Base-by-base conservation (phyloP, 1,284 basidiomycete species). In the Cryptococcus sp. region DNA sequence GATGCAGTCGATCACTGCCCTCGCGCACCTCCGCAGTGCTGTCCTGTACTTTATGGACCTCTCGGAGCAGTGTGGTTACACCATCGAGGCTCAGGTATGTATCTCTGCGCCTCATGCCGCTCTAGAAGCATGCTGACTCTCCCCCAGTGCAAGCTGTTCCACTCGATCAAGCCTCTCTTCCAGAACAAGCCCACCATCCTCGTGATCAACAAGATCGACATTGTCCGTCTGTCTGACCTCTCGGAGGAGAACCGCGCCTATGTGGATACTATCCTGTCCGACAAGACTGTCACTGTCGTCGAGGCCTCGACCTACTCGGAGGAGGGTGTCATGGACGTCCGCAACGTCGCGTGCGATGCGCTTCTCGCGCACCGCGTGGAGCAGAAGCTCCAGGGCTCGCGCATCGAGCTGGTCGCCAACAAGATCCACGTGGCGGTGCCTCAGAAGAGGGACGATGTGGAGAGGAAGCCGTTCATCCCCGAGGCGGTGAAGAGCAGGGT, bases 31-130 rank as follows among this genome's bases (percentile, higher is more conserved):
- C 45, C 90, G 94, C 77, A 85, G 87, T 62, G 93, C 90, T 67
- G 83, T 96, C 13, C 79, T 97, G 70, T 97, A 96, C 80, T 97
- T 97, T 74, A 95, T 97, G 91, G 94, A 97, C 78, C 82, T 95
- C 20, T 89, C 87, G 63, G 94, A 95, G 79, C 94, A 96, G 75
- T 97, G 93, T 78, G 93, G 94, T 9, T 96, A 94, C 80, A 87
- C 88, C 3, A 83, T 96, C 62, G 92, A 95, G 78, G 93, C 93
- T 36, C 90, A 92, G 81, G 89, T 88, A 57, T 59, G 82, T 78
- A 37, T 46, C 28, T 36, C 42, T 28, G 20, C 15, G 24, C 21
- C 35, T 12, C 24, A 40, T 18, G 23, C 47, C 23, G 38, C n/a
- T n/a, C n/a, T n/a, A n/a, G n/a, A n/a, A n/a, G n/a, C 16, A 49